Percentiles rank a stretch among this genome's conserved stretches.
Conservation (phyloP, 2,329 filamentous ascomycete genomes). For the Nothophoma quercina region DNA sequence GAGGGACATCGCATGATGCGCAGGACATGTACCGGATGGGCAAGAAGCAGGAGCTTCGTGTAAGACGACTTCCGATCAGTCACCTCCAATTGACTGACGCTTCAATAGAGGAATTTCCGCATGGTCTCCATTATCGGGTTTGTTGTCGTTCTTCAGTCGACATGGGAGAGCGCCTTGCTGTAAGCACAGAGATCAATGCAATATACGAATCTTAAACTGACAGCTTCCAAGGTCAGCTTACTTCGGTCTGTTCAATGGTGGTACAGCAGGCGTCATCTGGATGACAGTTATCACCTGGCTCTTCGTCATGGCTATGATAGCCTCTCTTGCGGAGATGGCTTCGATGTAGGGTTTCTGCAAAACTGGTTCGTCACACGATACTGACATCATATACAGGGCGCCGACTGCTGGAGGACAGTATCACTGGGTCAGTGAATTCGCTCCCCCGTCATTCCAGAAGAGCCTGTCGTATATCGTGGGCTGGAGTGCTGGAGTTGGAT, state of each 20-base stretch:
- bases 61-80: background rate
- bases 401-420: slow-evolving; percentile 31
- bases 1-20: slow-evolving; percentile 24
- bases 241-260: slow-evolving; percentile 32
- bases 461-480: slow-evolving; percentile 39
- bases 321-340: slow-evolving; percentile 36
- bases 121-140: slow-evolving; percentile 28
- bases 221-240: slow-evolving; percentile 14
- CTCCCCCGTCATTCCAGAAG: slow-evolving; percentile 34
- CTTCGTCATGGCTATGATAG: slow-evolving; percentile 32
- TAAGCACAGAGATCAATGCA: background rate
- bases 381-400: slow-evolving; percentile 14
- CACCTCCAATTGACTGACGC: background rate
- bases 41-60: slow-evolving; percentile 30
- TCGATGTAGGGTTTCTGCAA: slow-evolving; percentile 31
- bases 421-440: slow-evolving; percentile 39
- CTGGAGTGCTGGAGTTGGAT: slow-evolving; percentile 23
- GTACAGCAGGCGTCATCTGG: slow-evolving; percentile 39
- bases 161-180: slow-evolving; percentile 30
- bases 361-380: background rate
- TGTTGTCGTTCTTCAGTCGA: slow-evolving; percentile 25
- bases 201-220: background rate
- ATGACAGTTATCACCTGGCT: slow-evolving; percentile 34
- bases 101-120: slow-evolving; percentile 24
- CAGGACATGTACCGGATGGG: slow-evolving; percentile 35